phyloP scores from a whole-genome alignment of 495 filamentous ascomycete species.

The Penicillium lividum region DNA sequence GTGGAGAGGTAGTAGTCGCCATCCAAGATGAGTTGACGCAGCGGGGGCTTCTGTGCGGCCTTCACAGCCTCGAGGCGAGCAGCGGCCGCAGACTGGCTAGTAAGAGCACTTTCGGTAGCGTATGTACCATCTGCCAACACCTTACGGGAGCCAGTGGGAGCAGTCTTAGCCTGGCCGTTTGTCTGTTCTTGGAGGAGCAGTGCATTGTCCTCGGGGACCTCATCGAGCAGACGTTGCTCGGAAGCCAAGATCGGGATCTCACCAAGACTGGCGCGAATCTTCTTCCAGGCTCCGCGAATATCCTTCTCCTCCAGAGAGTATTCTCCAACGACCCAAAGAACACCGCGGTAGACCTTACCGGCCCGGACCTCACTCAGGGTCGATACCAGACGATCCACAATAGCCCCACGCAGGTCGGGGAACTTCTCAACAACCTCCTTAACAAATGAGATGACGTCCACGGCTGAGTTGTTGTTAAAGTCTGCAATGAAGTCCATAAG shows the following conservation, averaged over 20 bases:
- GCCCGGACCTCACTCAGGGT: constrained; percentile 93
- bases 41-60: constrained; percentile 92
- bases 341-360: constrained; percentile 95
- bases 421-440: constrained; percentile 99
- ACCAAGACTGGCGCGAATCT: constrained; percentile 88
- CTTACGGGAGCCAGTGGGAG: constrained; percentile 81
- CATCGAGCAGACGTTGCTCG: constrained; percentile 87
- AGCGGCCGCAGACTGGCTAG: constrained; percentile 83
- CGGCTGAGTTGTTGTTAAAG: constrained; percentile 94
- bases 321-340: constrained; percentile 97
- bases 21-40: constrained; percentile 93
- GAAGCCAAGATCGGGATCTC: constrained; percentile 97
- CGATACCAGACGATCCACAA: constrained; percentile 84
- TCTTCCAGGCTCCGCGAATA: constrained; percentile 96
- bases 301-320: constrained; percentile 92
- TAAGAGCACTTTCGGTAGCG: constrained; percentile 94
- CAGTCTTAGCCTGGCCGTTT: constrained; percentile 78
- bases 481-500: constrained; percentile 99
- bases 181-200: constrained; percentile 65
- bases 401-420: constrained; percentile 80
- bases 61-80: constrained; percentile 96
- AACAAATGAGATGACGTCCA: constrained; percentile 97
- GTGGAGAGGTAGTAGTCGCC: constrained; percentile 97
- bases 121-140: constrained; percentile 97
- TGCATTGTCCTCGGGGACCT: constrained; percentile 67